Conservation (phyloP, 2,329 filamentous ascomycete genomes). For the Venturia oleaginea region DNA sequence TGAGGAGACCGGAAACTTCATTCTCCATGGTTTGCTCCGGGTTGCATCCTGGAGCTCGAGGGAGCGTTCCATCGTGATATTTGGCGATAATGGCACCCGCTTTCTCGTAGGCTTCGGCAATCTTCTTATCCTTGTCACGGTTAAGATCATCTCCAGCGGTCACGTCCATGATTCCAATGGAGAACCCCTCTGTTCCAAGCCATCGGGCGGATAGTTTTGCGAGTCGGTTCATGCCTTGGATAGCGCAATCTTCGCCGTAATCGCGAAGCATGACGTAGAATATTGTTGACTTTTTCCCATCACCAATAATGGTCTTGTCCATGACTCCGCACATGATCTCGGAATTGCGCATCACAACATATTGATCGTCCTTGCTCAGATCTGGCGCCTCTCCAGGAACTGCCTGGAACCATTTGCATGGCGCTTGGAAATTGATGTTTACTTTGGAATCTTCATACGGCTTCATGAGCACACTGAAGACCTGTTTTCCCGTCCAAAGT, state of each 20-base stretch:
- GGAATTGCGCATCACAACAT: conserved; percentile 88
- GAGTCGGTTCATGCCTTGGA: conserved; percentile 85
- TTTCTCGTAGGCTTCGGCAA: conserved; percentile 67
- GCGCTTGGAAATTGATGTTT: conserved; percentile 84
- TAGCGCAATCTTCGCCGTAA: conserved; percentile 82
- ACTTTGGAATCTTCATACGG: conserved; percentile 79
- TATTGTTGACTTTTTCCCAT: conserved; percentile 94
- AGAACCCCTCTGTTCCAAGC: conserved; percentile 87
- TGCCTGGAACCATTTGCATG: conserved; percentile 70
- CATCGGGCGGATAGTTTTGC: conserved; percentile 83
- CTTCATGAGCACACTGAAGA: conserved; percentile 86
- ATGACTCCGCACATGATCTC: conserved; percentile 96
- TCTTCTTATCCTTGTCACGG: conserved; percentile 63
- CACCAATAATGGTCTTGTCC: conserved; percentile 96
- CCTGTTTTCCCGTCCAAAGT: conserved; percentile 94
- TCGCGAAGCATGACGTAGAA: conserved; percentile 96
- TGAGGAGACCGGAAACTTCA: conserved; percentile 80
- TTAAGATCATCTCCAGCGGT: conserved; percentile 68
- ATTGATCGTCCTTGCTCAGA: conserved; percentile 65
- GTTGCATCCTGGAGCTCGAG: conserved; percentile 81
- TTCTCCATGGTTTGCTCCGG: conserved; percentile 90
- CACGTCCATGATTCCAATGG: conserved; percentile 91
- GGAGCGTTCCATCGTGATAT: conserved; percentile 70
- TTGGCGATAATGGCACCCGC: conserved; percentile 76
- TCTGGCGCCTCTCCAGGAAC: conserved; percentile 61